phyloP scores from a whole-genome alignment of 495 filamentous ascomycete genomes.

The Lasiosphaeris hirsuta region DNA sequence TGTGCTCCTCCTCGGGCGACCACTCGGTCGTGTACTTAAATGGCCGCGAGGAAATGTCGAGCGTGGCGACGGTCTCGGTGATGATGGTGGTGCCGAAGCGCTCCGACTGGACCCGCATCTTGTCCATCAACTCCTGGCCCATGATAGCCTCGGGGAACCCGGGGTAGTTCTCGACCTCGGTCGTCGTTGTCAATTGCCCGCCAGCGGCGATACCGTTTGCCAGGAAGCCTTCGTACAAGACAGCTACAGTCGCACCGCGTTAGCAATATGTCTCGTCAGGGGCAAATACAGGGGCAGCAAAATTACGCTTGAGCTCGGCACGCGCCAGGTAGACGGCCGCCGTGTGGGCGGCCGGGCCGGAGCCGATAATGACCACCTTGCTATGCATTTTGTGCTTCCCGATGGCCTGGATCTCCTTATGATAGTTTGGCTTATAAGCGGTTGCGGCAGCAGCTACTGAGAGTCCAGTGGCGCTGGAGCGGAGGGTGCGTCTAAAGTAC shows the following conservation, averaged over 20 bases:
- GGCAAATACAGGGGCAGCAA: background rate
- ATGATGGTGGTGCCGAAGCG: conserved; percentile 89
- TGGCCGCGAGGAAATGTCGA: conserved; percentile 80
- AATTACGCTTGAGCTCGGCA: conserved; percentile 74
- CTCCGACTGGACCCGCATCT: conserved; percentile 87
- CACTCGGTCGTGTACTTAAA: conserved; percentile 92
- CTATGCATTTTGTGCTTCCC: conserved; percentile 66
- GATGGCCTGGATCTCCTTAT: conserved; percentile 46
- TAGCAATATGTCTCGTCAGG: conserved; percentile 6
- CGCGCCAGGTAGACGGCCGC: conserved; percentile 93
- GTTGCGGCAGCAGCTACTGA: conserved; percentile 59
- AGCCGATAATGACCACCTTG: conserved; percentile 85
- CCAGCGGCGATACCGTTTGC: conserved; percentile 95
- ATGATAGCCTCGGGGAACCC: conserved; percentile 88
- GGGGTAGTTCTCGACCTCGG: conserved; percentile 96
- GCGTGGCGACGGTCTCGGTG: conserved; percentile 82
- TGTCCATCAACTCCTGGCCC: conserved; percentile 85
- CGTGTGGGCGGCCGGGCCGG: conserved; percentile 94
- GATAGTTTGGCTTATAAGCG: conserved; percentile 55
- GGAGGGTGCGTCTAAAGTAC: conserved; percentile 53
- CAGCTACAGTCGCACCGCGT: conserved; percentile 46
- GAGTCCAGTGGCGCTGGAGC: conserved; percentile 57
- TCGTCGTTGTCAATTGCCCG: conserved; percentile 95
- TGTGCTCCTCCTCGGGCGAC: conserved; percentile 70
- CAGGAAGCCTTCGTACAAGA: conserved; percentile 96